Base-by-base conservation (phyloP, 2,329 filamentous ascomycete genomes). In the Endoconidiophora laricicola region DNA sequence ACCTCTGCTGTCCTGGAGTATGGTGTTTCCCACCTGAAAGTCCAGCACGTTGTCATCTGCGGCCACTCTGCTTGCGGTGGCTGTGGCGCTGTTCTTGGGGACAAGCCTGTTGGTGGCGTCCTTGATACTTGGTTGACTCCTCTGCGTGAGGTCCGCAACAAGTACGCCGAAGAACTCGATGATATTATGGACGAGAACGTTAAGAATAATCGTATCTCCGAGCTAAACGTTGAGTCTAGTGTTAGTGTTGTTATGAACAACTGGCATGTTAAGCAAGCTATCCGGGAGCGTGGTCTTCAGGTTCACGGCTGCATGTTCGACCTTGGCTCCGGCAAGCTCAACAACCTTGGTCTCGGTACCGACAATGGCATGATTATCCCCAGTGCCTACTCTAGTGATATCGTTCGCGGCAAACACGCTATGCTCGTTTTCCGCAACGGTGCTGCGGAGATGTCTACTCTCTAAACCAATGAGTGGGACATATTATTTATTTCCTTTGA, bases 281-380 rank as follows among this genome's bases (percentile, higher is more conserved):
- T 87, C 53, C 63, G 69, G 55, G 78, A 86, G 58, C 70, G 83
- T 24, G 82, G 80, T 1, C 64, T 94, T 40, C 68, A 81, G 63
- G 73, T 93, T 4, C 84, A 91, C 62, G 86, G 84, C n/a, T 70
- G 80, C 48, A 69, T 93, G 12, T 90, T 85, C 61, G 80, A 91
- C 56, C 65, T 77, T 47, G 64, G 57, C 4, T 64, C 60, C 18
- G 74, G 74, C 10, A 66, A 66, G 53, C 62, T 77, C 47, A 61
- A 62, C 38, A 69, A 77, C 57, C 59, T 77, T 2, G 67, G 68
- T 18, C 58, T 67, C 46, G 70, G 72, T 43, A 70, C 64, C 16
- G 54, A 53, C 24, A 56, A 48, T 3, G 23, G 48, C 20, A 60
- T 52, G 49, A 54, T 38, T 53, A 57, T 46, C 26, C 49, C 50